A percentile compares a stretch with the other conserved stretches of the same genome.
Evolutionary conservation across 129 eudicot species (phyloP).

Genomic region (Helianthus tuberosus): DNA sequence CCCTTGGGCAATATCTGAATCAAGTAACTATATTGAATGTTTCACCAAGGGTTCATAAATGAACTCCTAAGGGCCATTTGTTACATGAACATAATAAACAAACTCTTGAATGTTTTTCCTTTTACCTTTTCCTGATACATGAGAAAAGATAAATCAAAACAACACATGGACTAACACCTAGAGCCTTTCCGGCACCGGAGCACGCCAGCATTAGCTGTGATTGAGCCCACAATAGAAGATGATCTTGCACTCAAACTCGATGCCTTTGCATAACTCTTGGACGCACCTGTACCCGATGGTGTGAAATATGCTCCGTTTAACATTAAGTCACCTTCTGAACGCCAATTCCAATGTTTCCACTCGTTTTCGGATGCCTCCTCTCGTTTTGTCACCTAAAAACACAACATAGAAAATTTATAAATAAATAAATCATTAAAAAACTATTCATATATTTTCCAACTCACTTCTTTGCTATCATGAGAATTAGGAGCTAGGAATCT

Average conservation of each 20-base stretch:
- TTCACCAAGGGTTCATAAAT: background rate
- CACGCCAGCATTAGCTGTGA: slow-evolving; percentile 63
- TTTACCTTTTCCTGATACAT: background rate
- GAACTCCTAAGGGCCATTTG: background rate
- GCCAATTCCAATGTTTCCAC: slow-evolving; percentile 82
- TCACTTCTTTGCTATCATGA: slow-evolving; percentile 57
- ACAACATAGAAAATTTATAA: background rate
- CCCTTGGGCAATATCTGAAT: too few species aligned
- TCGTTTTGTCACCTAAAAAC: slow-evolving; percentile 70
- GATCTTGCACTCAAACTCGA: slow-evolving; percentile 77
- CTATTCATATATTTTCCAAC: background rate
- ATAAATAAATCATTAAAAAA: background rate
- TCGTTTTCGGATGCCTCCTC: slow-evolving; percentile 53
- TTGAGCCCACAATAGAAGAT: slow-evolving; percentile 54
- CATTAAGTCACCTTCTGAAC: slow-evolving; percentile 71
- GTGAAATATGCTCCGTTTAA: slow-evolving; percentile 79
- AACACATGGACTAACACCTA: slow-evolving; percentile 41
- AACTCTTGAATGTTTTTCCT: background rate
- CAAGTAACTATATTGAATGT: too few species aligned
- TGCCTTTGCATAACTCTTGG: slow-evolving; percentile 74
- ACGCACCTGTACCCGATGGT: slow-evolving; percentile 60
- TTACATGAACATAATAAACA: background rate
- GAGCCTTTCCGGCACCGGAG: slow-evolving; percentile 60
- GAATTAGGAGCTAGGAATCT: slow-evolving; percentile 56
- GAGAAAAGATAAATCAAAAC: slow-evolving; percentile 16